Evolutionary conservation across 768 basidiomycete genomes (phyloP), one percentile per base, ranked within the genome.

Genomic region (Porphyrellus cyaneotinctus): DNA sequence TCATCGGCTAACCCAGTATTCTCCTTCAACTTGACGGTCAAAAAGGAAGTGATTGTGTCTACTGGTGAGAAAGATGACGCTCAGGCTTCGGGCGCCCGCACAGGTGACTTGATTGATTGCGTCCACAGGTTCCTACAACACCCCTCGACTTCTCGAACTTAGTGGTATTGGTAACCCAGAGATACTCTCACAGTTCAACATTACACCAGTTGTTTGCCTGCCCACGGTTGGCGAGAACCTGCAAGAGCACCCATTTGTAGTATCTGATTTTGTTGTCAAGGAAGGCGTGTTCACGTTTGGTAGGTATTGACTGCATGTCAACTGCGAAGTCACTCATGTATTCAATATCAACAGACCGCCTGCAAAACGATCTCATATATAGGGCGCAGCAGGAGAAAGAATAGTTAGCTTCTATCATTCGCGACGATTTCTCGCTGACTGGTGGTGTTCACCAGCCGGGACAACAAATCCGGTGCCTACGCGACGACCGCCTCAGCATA

Each of bases 211-310:
- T 30, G 36, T 63, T 6, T 6, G 52, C 14, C 60, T 61, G 26
- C 60, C 60, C 4, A n/a, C 41, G 30, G 60, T 61, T 7, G 60
- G 60, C 11, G 57, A 63, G 50, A 61, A 61, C 36, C 35, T 61
- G 35, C 60, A 61, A 30, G 60, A 61, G 22, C 59, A 61, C 20
- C 52, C 56, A 22, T 24, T 1, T 32, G 17, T 62, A n/a, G 7
- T 41, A 35, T 49, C 39, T 10, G 58, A 58, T n/a, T 58, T 58
- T 36, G 36, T 59, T 28, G 58, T 58, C 32, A 55, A 58, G 18
- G 32, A 60, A 0, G 36, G 41, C 18, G 31, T 58, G 6, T 55
- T 58, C 31, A 58, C 58, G 30, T n/a, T 58, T 9, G 58, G 58
- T 58, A 15, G 43, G 52, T n/a, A 26, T 23, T 13, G 20, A 20